Conservation (phyloP, 352 stramenopile genomes). For the Phytophthora sp. region DNA sequence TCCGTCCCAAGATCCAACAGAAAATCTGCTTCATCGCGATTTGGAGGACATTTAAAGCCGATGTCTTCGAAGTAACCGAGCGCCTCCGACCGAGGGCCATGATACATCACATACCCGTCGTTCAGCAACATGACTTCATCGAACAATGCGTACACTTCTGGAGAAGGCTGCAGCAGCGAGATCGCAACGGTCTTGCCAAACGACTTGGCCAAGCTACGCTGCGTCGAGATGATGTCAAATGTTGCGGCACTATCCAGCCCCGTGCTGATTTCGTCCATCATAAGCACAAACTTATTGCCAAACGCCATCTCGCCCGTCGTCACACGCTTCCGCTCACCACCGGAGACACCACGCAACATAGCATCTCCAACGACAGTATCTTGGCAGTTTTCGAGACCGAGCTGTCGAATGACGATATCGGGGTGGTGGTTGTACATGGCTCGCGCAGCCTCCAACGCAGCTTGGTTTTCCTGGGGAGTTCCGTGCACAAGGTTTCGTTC, state of each 20-base stretch:
- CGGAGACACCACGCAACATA: constrained; percentile 52
- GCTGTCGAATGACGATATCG: constrained; percentile 11
- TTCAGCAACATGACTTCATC: constrained; percentile 91
- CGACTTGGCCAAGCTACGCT: constrained; percentile 36
- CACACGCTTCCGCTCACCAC: constrained; percentile 63
- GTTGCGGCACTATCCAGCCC: constrained; percentile 24
- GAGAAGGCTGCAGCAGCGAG: constrained; percentile 85
- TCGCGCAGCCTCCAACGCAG: constrained; percentile 8
- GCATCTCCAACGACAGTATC: constrained; percentile 81
- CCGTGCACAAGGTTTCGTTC: constrained; percentile 31
- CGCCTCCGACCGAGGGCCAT: constrained; percentile 58
- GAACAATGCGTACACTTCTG: constrained; percentile 91
- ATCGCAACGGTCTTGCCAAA: constrained; percentile 58
- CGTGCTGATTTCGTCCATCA: constrained; percentile 34
- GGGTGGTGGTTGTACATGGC: constrained; percentile 30
- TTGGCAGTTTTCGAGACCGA: constrained; percentile 25
- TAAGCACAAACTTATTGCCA: constrained; percentile 21
- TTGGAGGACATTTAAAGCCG: constrained; percentile 50
- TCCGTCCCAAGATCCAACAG: constrained; percentile 39
- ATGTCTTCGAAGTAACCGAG: constrained; percentile 78
- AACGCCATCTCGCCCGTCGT: constrained; percentile 28
- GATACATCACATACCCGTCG: constrained; percentile 86
- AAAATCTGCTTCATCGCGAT: constrained; percentile 50
- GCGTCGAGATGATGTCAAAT: constrained; percentile 41
- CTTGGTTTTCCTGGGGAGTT: constrained; percentile 29